Base-by-base conservation (phyloP, 192 early-diverging fungal genomes). In the Backusella mclennaniae region DNA sequence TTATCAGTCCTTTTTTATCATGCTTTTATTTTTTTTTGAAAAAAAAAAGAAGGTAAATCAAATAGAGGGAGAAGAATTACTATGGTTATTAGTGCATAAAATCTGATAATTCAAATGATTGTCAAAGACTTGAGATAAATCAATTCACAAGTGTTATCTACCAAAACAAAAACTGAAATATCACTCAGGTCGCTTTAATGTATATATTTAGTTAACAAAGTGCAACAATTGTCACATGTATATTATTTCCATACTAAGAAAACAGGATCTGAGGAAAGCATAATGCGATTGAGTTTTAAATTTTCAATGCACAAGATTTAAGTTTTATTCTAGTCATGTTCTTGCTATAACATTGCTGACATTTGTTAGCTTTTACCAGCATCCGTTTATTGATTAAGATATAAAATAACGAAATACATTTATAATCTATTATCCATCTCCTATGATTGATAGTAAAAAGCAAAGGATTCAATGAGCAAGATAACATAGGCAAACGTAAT, bases 221-320 rank as follows among this genome's bases (percentile, higher is more conserved):
- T 63, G 11, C 23, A 63, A 29, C 56, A 63, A 63, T 63, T 63
- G 26, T 26, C 56, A 63, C 56, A 63, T 63, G 56, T 63, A 23
- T 1, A 63, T 63, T 63, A 63, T 14, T 63, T 26, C 56, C 56
- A 29, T 29, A 63, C 3, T 63, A 63, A 63, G 21, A 23, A 26
- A 63, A 12, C 21, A 12, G 56, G 26, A 29, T 63, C 26, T 29
- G 26, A 63, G 12, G 56, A 63, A 63, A 63, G 56, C 12, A 8
- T 63, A 63, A 23, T 63, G 56, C 23, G 56, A 63, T 63, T 63
- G 56, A 63, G 56, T 63, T 63, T 44, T 29, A 29, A 63, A 63
- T 23, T 63, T 29, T 14, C 3, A 63, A 63, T 11, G 26, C 56
- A 63, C 56, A 63, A 63, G 21, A 63, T 29, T 29, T 63, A 29